phyloP scores from a whole-genome alignment of 345 rosid species.

The Erodium maritimum region DNA sequence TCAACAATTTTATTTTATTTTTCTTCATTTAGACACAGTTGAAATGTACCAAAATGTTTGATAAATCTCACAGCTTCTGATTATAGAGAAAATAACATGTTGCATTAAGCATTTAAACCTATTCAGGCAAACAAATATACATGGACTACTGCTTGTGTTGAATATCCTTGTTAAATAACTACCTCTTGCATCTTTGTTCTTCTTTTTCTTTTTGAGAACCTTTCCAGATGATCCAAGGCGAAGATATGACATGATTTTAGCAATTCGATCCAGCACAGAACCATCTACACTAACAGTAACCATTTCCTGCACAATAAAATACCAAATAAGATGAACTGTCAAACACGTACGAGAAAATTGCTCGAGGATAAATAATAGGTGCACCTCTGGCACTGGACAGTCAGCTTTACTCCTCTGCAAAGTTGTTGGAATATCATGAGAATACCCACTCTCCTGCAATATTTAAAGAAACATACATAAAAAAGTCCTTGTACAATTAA shows the following conservation, averaged over 20 bases:
- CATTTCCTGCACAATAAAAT: constrained; percentile 51
- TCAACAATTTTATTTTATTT: no score
- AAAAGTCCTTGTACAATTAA: constrained; percentile 2
- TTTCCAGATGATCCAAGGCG: constrained; percentile 99
- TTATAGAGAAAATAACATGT: no score
- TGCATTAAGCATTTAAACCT: no score
- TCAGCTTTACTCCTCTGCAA: constrained; percentile 94
- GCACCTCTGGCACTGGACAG: constrained; percentile 86
- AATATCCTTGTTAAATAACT: constrained; percentile 3
- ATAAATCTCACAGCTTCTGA: no score
- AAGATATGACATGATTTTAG: constrained; percentile 90
- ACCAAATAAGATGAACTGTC: constrained; percentile 10
- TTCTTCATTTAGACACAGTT: no score
- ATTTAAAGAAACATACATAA: not conserved
- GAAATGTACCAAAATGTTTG: no score
- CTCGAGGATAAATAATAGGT: constrained; percentile 7
- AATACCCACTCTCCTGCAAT: constrained; percentile 70
- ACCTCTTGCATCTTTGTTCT: constrained; percentile 81
- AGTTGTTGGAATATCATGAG: constrained; percentile 93
- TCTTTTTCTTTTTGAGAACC: constrained; percentile 98
- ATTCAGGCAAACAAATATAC: no score
- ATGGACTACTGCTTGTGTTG: no score
- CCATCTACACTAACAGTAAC: constrained; percentile 89
- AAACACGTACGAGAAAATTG: constrained; percentile 10
- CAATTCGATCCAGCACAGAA: constrained; percentile 91